A percentile compares a stretch with the other conserved stretches of the same genome.
Conservation (phyloP, 1,139 yeast species). For the Magnusiomyces tetraspermus region DNA sequence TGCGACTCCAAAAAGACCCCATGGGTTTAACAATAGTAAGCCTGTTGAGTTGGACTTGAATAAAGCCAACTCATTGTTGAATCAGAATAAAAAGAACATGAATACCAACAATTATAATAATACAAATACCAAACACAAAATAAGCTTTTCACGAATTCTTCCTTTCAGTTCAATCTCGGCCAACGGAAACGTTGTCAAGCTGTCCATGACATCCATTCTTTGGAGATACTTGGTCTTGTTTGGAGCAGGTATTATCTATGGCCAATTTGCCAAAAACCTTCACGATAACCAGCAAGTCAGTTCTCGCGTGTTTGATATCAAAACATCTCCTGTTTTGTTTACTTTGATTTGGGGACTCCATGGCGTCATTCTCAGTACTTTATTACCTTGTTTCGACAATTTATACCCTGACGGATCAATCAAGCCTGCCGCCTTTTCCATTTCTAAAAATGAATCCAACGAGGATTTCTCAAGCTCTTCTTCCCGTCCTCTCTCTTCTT, state of each 20-base stretch:
- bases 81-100: too few species aligned
- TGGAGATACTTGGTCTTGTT: slow-evolving; percentile 23
- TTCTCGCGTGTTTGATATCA: slow-evolving; percentile 25
- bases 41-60: background rate
- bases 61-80: background rate
- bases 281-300: slow-evolving; percentile 31
- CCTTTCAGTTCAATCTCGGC: slow-evolving; percentile 5
- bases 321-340: slow-evolving; percentile 25
- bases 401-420: slow-evolving; percentile 32
- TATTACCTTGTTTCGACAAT: slow-evolving; percentile 54
- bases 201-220: slow-evolving; percentile 18
- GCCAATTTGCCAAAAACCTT: slow-evolving; percentile 28
- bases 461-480: background rate
- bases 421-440: slow-evolving; percentile 1
- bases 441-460: too few species aligned
- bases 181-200: slow-evolving; percentile 13
- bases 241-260: slow-evolving; percentile 29
- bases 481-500: background rate
- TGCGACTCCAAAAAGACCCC: background rate
- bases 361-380: slow-evolving; percentile 55
- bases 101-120: too few species aligned
- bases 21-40: background rate
- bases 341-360: slow-evolving; percentile 38
- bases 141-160: too few species aligned
- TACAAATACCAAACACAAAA: too few species aligned